These are phyloP conservation scores for Ilyonectria mors-panacis DNA, from an alignment of 2,329 filamentous ascomycete species.

Conservation along the genomic window DNA sequence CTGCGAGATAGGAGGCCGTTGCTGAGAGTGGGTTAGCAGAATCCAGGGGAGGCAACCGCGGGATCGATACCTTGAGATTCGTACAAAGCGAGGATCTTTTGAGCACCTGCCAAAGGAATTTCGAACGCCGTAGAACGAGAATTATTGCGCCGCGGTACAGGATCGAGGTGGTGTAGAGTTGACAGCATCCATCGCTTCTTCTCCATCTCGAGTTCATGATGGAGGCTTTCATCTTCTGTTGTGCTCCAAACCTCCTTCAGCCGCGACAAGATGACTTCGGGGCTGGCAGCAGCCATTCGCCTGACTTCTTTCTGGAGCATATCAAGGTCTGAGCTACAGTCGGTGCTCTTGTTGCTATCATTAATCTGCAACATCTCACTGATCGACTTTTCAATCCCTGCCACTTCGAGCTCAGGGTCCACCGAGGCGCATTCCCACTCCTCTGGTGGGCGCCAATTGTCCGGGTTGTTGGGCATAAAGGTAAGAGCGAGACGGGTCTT, in stretches of 20 bases:
- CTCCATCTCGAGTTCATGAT: constrained; percentile 61
- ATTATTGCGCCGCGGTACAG: constrained; percentile 44
- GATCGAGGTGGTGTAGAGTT: constrained; percentile 64
- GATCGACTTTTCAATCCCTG: neutral
- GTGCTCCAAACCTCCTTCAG: constrained; percentile 59
- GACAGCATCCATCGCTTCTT: constrained; percentile 75
- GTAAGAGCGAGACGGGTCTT: constrained; percentile 38
- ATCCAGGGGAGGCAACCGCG: neutral
- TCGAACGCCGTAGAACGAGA: neutral
- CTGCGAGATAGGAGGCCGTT: constrained; percentile 65
- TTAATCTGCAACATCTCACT: constrained; percentile 12
- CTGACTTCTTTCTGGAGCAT: constrained; percentile 34
- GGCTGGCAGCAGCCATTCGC: constrained; percentile 41
- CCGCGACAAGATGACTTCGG: constrained; percentile 65
- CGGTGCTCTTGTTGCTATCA: neutral
- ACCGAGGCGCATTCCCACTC: constrained; percentile 57
- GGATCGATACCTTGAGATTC: constrained; percentile 62
- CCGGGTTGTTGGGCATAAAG: constrained; percentile 54
- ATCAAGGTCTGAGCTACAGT: constrained; percentile 7
- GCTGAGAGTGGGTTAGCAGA: constrained; percentile 51
- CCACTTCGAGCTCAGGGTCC: neutral
- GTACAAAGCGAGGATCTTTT: constrained; percentile 64
- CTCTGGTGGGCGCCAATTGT: constrained; percentile 62
- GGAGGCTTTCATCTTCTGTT: constrained; percentile 25
- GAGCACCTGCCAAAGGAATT: neutral